Evolutionary conservation across 2,329 filamentous ascomycete genomes (phyloP).

Genomic region (Volutella citrinella): DNA sequence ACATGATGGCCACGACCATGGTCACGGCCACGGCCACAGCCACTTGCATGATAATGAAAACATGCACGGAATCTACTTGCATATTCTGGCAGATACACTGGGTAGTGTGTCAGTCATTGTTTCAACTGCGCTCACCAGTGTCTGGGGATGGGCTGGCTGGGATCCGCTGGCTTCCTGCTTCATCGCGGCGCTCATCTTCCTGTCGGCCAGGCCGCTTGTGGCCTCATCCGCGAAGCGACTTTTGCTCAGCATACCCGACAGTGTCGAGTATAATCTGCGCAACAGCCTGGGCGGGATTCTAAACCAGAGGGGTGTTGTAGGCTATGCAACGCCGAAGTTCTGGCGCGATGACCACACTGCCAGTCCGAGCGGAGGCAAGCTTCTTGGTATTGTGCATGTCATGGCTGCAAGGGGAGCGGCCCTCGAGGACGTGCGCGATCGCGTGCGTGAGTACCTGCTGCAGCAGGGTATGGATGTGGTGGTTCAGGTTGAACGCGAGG

Average conservation of each 20-base stretch:
- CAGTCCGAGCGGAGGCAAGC: constrained; percentile 43
- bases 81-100: constrained; percentile 90
- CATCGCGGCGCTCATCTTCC: constrained; percentile 89
- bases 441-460: constrained; percentile 69
- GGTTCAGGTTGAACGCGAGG: constrained; percentile 84
- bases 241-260: constrained; percentile 78
- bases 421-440: constrained; percentile 77
- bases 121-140: constrained; percentile 83
- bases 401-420: constrained; percentile 70
- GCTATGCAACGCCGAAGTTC: constrained; percentile 84
- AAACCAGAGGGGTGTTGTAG: constrained; percentile 77
- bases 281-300: constrained; percentile 82
- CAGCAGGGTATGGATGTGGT: constrained; percentile 75
- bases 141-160: constrained; percentile 88
- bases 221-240: constrained; percentile 79
- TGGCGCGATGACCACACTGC: constrained; percentile 75
- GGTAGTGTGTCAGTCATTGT: constrained; percentile 93
- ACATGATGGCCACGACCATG: constrained; percentile 40
- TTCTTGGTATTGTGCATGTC: constrained; percentile 84
- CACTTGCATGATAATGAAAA: constrained; percentile 83
- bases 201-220: constrained; percentile 87
- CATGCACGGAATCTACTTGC: constrained; percentile 95
- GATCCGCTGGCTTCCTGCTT: constrained; percentile 92
- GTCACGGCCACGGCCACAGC: constrained; percentile 36
- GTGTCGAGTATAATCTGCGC: constrained; percentile 82